Evolutionary conservation across 2,329 filamentous ascomycete species (phyloP), one percentile per base, ranked within the genome.

Genomic region (Colletotrichum sp.): DNA sequence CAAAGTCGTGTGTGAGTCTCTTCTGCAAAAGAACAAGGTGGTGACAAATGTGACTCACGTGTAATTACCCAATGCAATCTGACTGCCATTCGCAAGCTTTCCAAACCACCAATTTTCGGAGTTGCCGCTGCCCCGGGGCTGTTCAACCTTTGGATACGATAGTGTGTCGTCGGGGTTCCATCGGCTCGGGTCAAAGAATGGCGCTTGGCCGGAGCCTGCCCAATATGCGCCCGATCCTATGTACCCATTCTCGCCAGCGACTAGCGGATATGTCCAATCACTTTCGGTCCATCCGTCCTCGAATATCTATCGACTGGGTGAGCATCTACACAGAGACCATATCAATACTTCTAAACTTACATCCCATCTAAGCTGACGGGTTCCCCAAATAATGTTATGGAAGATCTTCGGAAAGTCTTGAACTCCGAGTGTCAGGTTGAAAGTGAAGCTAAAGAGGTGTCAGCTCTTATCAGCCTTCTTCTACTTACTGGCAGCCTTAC

Each of bases 361-460:
- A 65, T 80, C 79, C 74, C 77, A 80, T 4, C 79, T 74, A 43
- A 80, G 34, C 26, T 81, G 75, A 3, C 74, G 63, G 0, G 78
- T 76, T 30, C 79, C 80, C 70, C 76, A 81, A 21, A 76, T 74
- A n/a, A 78, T 67, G 18, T 68, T 77, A 26, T 71, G 61, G 26
- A 68, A 66, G 13, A 79, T 69, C 48, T 77, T 79, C 1, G 78
- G 78, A 18, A 78, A 79, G 32, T 79, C 78, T 24, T 79, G 77
- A 2, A 64, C 32, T 10, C 91, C 93, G 70, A 93, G 81, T 61
- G 88, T 91, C 1, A 92, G 93, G 78, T 92, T 93, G 34, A 93
- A 86, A 0, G 92, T 91, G 78, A 90, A 93, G 8, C 75, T 76
- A 5, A 13, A 30, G 13, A n/a, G 8, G 7, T 24, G 8, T 60